phyloP scores from a whole-genome alignment of 148 eudicot genomes.

The Heliamphora exappendiculata region DNA sequence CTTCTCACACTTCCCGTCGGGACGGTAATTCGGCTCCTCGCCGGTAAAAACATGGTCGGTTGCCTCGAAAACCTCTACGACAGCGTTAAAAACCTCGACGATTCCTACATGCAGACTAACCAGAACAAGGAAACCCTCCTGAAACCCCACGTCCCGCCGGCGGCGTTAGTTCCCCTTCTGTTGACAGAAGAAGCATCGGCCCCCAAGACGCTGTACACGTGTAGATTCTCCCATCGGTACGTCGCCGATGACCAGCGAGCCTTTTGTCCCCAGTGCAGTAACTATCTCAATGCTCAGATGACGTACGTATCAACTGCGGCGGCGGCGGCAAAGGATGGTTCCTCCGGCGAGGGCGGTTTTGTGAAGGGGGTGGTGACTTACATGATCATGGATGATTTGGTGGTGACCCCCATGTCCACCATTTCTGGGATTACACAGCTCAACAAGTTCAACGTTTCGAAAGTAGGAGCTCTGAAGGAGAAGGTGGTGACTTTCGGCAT shows the following conservation, averaged over 20 bases:
- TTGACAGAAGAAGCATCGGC: background rate
- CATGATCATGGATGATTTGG: constrained; percentile 31
- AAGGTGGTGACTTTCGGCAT: background rate
- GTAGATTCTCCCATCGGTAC: background rate
- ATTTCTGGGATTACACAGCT: constrained; percentile 12
- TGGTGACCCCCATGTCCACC: constrained; percentile 30
- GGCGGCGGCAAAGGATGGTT: background rate
- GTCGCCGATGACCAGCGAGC: background rate
- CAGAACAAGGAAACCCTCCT: background rate
- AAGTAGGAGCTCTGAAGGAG: background rate
- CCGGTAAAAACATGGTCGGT: constrained; percentile 9
- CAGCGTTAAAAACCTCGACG: constrained; percentile 10
- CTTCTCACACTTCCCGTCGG: constrained; percentile 23
- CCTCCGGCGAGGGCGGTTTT: background rate
- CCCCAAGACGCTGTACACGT: background rate
- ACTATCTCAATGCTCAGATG: background rate
- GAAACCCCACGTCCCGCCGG: background rate
- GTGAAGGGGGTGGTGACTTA: constrained; percentile 23
- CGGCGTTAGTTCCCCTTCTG: background rate
- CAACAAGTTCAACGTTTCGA: background rate
- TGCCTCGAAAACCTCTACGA: constrained; percentile 10
- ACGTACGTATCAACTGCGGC: background rate
- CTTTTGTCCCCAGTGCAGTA: background rate
- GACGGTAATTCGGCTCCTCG: constrained; percentile 12
- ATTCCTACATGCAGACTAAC: constrained; percentile 1